Base-by-base conservation (phyloP, 2,329 filamentous ascomycete species). In the Ophiocordyceps camponoti-rufipedis region DNA sequence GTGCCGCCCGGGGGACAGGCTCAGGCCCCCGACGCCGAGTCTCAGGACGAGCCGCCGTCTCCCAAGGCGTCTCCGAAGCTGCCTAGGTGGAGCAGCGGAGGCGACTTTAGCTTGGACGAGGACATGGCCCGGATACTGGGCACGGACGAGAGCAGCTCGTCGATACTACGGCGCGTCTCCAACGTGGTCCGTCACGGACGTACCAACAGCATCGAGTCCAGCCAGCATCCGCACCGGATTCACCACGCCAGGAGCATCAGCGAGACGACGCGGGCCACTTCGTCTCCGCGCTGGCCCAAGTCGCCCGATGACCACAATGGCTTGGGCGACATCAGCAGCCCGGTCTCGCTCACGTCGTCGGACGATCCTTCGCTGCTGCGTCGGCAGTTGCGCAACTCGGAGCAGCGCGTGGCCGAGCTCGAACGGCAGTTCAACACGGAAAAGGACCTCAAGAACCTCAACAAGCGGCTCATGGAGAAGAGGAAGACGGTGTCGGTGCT, bases 121-220 rank as follows among this genome's bases (percentile, higher is more conserved):
- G 91, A 96, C 58, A 86, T 95, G 77, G 83, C 85, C 45, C 81
- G 88, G 47, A 89, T 95, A 47, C 70, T 94, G 48, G 82, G 79
- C 39, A 80, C 77, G 18, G 85, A 89, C 48, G 84, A 87, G 58
- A 70, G 73, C 41, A 81, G 78, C 31, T 80, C 85, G 28, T 89
- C 85, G 1, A 83, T 95, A 49, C 68, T 96, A 50, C 83, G 85
- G 47, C 79, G 86, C 45, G 84, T 95, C 39, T 96, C 91, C 8
- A 94, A 94, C 58, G 88, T 85, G 44, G 87, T 95, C 47, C 85
- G 87, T 51, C 91, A 96, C 62, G 87, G 87, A 46, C 81, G 91
- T 51, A 94, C 85, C 58, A 85, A 80, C 60, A 95, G 88, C 59
- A 77, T 84, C 50, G 77, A 80, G 53, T 68, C 69, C 28, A 66